A percentile compares a stretch with the other conserved stretches of the same genome.
These are phyloP conservation scores for Candida dajiaensis DNA, from an alignment of 805 yeast genomes.

Conservation along the genomic window DNA sequence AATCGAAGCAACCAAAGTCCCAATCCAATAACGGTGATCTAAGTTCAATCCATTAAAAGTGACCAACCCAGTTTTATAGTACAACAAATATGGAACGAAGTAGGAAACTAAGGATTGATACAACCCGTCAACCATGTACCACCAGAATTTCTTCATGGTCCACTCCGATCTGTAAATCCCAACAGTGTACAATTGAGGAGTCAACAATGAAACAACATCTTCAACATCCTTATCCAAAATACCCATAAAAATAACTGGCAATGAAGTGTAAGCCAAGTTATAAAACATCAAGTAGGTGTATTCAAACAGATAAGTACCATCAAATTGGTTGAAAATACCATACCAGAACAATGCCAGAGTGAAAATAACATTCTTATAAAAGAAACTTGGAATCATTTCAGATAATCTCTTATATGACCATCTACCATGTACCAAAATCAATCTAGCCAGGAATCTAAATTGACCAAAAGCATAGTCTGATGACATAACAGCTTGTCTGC, in stretches of 20 bases:
- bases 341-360: constrained; percentile 74
- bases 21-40: constrained; percentile 70
- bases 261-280: constrained; percentile 76
- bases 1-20: constrained; percentile 57
- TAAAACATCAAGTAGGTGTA: constrained; percentile 76
- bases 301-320: constrained; percentile 75
- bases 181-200: constrained; percentile 67
- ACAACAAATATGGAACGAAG: constrained; percentile 66
- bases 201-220: constrained; percentile 59
- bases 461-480: constrained; percentile 84
- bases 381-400: constrained; percentile 80
- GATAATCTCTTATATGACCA: constrained; percentile 80
- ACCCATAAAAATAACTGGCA: constrained; percentile 74
- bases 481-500: constrained; percentile 84
- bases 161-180: constrained; percentile 73
- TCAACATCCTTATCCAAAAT: constrained; percentile 77
- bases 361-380: constrained; percentile 73
- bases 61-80: constrained; percentile 35
- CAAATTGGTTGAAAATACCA: constrained; percentile 68
- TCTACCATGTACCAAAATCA: constrained; percentile 72
- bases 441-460: constrained; percentile 62
- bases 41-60: constrained; percentile 48
- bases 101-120: constrained; percentile 69
- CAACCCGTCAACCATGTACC: constrained; percentile 72
- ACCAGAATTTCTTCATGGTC: constrained; percentile 59